phyloP scores from a whole-genome alignment of 2,329 filamentous ascomycete species.

The Xylaria polymorpha region DNA sequence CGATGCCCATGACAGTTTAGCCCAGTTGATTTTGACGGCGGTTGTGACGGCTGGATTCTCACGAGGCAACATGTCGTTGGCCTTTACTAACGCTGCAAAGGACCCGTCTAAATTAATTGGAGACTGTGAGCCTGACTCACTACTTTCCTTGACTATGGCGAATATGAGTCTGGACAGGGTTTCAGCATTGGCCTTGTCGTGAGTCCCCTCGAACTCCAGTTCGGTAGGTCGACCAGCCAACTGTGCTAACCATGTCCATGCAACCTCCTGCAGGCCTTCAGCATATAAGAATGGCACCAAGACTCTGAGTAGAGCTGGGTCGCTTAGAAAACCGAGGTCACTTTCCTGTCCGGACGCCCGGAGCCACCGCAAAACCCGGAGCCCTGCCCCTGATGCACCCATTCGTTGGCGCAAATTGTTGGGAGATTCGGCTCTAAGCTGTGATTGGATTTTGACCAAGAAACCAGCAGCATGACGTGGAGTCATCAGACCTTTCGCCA shows the following conservation, averaged over 20 bases:
- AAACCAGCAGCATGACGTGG: constrained; percentile 64
- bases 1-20: constrained; percentile 61
- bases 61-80: constrained; percentile 56
- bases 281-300: constrained; percentile 64
- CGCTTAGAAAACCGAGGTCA: constrained; percentile 58
- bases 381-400: constrained; percentile 58
- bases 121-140: constrained; percentile 45
- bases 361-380: constrained; percentile 65
- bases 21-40: constrained; percentile 59
- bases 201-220: constrained; percentile 42
- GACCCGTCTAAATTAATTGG: constrained; percentile 61
- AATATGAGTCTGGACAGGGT: constrained; percentile 57
- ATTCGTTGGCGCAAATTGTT: constrained; percentile 52
- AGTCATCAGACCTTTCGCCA: constrained; percentile 67
- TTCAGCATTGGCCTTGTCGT: constrained; percentile 31
- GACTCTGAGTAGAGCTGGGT: constrained; percentile 53
- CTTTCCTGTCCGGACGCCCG: constrained; percentile 61
- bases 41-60: constrained; percentile 52
- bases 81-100: constrained; percentile 61
- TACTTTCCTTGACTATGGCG: constrained; percentile 51
- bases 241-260: constrained; percentile 65
- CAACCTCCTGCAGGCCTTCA: constrained; percentile 62
- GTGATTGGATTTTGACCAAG: constrained; percentile 60
- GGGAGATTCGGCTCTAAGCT: constrained; percentile 52
- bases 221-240: constrained; percentile 45